These are phyloP conservation scores for Diaporthe longicolla DNA, from an alignment of 2,329 filamentous ascomycete species.

Conservation along the genomic window DNA sequence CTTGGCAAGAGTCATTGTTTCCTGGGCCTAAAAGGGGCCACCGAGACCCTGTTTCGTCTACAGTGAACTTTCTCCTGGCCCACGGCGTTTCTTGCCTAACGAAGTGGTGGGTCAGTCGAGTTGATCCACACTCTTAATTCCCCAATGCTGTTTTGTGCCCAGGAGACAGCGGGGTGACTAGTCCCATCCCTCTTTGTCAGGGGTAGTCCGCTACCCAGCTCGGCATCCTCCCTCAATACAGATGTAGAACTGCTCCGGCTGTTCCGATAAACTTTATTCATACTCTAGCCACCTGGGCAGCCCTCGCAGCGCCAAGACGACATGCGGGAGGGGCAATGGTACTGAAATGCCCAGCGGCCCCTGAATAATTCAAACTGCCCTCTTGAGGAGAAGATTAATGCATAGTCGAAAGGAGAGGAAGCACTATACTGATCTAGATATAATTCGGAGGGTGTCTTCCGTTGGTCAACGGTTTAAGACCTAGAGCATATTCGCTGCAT, in stretches of 20 bases:
- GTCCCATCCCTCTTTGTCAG: neutral
- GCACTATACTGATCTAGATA: constrained; percentile 2
- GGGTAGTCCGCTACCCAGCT: too few relatives aligned
- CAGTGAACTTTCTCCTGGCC: constrained; percentile 3
- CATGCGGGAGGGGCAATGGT: constrained; percentile 14
- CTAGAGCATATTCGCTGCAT: neutral
- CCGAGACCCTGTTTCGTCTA: constrained; percentile 8
- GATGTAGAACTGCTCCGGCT: neutral
- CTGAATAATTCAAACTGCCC: constrained; percentile 4
- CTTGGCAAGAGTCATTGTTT: constrained; percentile 10
- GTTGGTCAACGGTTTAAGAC: neutral
- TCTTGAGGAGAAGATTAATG: neutral
- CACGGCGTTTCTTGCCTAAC: neutral
- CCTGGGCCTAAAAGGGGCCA: constrained; percentile 17
- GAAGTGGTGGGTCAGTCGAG: constrained; percentile 13
- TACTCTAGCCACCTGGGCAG: too few relatives aligned
- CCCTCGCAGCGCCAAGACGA: constrained; percentile 8
- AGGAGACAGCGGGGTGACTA: neutral
- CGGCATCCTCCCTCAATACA: neutral
- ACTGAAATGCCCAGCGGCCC: constrained; percentile 10
- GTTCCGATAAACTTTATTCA: constrained; percentile 11
- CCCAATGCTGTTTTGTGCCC: neutral
- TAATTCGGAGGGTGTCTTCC: constrained; percentile 18
- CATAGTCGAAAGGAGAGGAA: neutral
- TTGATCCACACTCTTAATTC: neutral